phyloP scores from a whole-genome alignment of 2,329 filamentous ascomycete genomes.

The Calonectria henricotiae region DNA sequence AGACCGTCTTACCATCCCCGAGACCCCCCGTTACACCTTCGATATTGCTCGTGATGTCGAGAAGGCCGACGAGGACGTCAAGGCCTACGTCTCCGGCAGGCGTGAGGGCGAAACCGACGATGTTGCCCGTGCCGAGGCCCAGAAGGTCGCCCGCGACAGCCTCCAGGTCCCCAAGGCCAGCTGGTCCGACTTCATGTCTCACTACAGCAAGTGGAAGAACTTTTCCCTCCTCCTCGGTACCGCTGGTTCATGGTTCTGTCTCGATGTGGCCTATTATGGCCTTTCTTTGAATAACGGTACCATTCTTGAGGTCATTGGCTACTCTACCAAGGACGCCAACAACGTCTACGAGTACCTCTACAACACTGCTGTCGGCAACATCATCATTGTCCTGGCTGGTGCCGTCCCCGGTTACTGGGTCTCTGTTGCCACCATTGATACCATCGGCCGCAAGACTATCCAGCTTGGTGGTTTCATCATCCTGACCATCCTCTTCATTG shows the following conservation, averaged over 20 bases:
- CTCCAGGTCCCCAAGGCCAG: slow-evolving; percentile 80
- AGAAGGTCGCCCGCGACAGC: slow-evolving; percentile 68
- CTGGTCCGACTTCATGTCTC: slow-evolving; percentile 79
- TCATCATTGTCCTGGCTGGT: slow-evolving; percentile 84
- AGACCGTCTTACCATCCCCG: slow-evolving; percentile 84
- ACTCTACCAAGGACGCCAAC: slow-evolving; percentile 64
- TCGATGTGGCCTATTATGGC: slow-evolving; percentile 76
- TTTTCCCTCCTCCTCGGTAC: slow-evolving; percentile 83
- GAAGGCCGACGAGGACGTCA: slow-evolving; percentile 81
- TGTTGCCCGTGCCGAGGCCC: slow-evolving; percentile 73
- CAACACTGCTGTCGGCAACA: slow-evolving; percentile 84
- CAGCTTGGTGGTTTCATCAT: slow-evolving; percentile 77
- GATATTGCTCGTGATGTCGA: slow-evolving; percentile 84
- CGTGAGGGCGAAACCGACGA: slow-evolving; percentile 77
- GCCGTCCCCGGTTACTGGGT: slow-evolving; percentile 89
- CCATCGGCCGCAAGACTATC: slow-evolving; percentile 83
- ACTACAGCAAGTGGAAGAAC: slow-evolving; percentile 82
- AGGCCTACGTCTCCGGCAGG: slow-evolving; percentile 81
- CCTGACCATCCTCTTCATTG: slow-evolving; percentile 73
- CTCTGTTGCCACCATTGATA: slow-evolving; percentile 82
- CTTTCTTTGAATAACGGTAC: slow-evolving; percentile 84
- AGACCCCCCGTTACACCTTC: slow-evolving; percentile 91
- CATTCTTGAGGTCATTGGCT: slow-evolving; percentile 82
- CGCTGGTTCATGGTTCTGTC: slow-evolving; percentile 88
- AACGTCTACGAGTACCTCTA: slow-evolving; percentile 80